Percentiles rank a stretch among this genome's conserved stretches.
Conservation (phyloP, 805 yeast genomes). For the Lachancea nothofagi region DNA sequence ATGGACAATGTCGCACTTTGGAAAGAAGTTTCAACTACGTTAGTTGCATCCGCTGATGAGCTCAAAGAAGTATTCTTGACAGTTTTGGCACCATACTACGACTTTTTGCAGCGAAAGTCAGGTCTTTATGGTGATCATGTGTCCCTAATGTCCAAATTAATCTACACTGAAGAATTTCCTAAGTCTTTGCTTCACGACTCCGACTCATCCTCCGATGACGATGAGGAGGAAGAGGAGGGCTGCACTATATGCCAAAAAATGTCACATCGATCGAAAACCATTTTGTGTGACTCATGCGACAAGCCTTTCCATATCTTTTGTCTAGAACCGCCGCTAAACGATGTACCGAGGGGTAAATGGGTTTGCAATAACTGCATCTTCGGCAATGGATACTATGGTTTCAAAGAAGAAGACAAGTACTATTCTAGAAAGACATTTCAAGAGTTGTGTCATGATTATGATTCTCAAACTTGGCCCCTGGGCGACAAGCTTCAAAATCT, state of each 20-base stretch:
- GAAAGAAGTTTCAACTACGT: conserved; percentile 19
- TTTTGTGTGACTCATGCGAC: conserved; percentile 73
- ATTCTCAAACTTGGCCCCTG: conserved; percentile 37
- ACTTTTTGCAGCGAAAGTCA: conserved; percentile 23
- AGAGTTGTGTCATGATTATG: conserved; percentile 47
- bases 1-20: conserved; percentile 25
- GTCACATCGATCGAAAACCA: conserved; percentile 42
- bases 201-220: conserved; percentile 21
- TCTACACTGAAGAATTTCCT: conserved; percentile 27
- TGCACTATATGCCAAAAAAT: conserved; percentile 46
- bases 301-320: conserved; percentile 63
- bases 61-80: conserved; percentile 23
- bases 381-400: conserved; percentile 85
- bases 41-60: conserved; percentile 10
- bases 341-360: conserved; percentile 62
- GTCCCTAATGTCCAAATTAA: conserved; percentile 17
- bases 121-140: conserved; percentile 11
- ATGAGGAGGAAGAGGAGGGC: conserved; percentile 33
- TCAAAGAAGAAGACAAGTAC: conserved; percentile 57
- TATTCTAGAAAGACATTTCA: conserved; percentile 60
- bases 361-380: conserved; percentile 78
- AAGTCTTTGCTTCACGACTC: conserved; percentile 31
- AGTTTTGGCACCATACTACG: conserved; percentile 31
- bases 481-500: conserved; percentile 32
- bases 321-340: conserved; percentile 48